Conservation (phyloP, 306 rosid species). For the Cucumis melo region DNA sequence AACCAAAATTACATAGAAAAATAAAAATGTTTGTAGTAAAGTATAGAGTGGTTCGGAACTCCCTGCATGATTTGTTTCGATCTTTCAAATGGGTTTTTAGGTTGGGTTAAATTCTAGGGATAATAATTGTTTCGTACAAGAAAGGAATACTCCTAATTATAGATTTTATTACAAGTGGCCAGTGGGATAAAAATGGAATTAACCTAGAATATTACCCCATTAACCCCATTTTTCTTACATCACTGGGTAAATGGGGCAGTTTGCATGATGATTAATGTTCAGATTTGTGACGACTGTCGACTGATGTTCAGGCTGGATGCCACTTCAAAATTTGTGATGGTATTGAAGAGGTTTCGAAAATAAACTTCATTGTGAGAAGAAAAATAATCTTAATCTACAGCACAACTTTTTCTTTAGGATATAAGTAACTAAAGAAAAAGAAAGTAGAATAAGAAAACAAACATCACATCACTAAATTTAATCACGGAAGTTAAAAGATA, state of each 20-base stretch:
- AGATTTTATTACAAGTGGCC: too few relatives aligned
- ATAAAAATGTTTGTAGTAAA: neutral
- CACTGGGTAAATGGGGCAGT: too few relatives aligned
- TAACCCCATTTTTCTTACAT: too few relatives aligned
- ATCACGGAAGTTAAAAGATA: neutral
- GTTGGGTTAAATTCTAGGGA: neutral
- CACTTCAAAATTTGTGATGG: neutral
- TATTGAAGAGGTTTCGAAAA: neutral
- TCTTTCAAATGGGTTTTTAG: neutral
- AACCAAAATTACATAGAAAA: neutral
- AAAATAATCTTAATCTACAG: neutral
- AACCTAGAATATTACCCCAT: too few relatives aligned
- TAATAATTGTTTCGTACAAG: too few relatives aligned
- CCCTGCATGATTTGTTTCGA: neutral
- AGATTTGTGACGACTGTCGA: neutral
- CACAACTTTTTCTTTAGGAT: neutral
- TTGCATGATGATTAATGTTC: too few relatives aligned
- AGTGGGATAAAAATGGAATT: too few relatives aligned
- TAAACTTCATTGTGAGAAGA: neutral
- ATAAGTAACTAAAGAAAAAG: neutral
- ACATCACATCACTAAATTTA: neutral
- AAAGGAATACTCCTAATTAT: too few relatives aligned
- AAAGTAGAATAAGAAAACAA: neutral
- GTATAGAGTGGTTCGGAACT: neutral
- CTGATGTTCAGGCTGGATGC: neutral